Percentiles rank a stretch among this genome's conserved stretches.
Conservation (phyloP, 1,284 basidiomycete species). For the Microbotryum saponariae region DNA sequence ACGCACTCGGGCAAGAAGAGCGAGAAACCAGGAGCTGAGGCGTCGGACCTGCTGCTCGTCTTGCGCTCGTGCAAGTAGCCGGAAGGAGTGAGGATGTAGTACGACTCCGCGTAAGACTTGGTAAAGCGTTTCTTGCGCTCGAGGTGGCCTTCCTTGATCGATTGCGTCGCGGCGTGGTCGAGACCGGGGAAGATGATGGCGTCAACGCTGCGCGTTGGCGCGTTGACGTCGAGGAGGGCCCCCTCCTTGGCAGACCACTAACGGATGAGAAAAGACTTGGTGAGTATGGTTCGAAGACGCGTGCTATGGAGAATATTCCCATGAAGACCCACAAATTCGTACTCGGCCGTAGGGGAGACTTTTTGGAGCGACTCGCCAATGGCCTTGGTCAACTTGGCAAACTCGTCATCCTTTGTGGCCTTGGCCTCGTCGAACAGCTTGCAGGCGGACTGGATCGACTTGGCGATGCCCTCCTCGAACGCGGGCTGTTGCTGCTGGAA, state of each 20-base stretch:
- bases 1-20: constrained; percentile 37
- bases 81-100: constrained; percentile 36
- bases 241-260: constrained; percentile 15
- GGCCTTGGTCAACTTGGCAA: constrained; percentile 21
- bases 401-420: constrained; percentile 11
- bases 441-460: constrained; percentile 22
- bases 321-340: constrained; percentile 18
- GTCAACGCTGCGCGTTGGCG: constrained; percentile 26
- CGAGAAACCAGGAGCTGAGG: constrained; percentile 31
- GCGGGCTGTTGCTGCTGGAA: constrained; percentile 29
- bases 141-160: constrained; percentile 33
- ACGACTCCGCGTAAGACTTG: constrained; percentile 34
- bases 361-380: constrained; percentile 31
- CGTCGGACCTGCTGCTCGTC: constrained; percentile 18
- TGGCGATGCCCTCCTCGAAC: constrained; percentile 31
- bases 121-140: constrained; percentile 37
- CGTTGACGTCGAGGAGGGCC: constrained; percentile 31
- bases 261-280: background rate
- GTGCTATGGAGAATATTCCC: background rate
- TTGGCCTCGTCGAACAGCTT: constrained; percentile 28
- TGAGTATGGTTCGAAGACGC: background rate
- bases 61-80: constrained; percentile 37
- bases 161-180: constrained; percentile 30
- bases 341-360: constrained; percentile 28
- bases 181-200: constrained; percentile 36